These are phyloP conservation scores for Pichia sp. DNA, from an alignment of 1,139 yeast genomes.

Conservation along the genomic window DNA sequence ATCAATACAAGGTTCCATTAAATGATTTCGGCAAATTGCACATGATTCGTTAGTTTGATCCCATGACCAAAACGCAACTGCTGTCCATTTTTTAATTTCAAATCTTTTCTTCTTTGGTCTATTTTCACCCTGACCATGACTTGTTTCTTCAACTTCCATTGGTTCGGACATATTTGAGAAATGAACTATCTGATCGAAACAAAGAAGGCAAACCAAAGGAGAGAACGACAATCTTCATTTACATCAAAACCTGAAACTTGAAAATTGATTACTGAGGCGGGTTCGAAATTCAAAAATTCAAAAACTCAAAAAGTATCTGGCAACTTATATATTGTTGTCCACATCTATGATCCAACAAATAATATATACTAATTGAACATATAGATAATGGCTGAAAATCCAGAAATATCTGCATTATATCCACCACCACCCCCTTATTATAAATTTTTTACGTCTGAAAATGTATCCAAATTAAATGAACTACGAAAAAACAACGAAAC, in stretches of 20 bases:
- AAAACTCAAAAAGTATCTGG: too few relatives aligned
- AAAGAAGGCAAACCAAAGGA: background rate
- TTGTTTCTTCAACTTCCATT: conserved; percentile 14
- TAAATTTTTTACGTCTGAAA: conserved; percentile 39
- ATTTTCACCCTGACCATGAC: conserved; percentile 18
- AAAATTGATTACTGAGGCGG: background rate
- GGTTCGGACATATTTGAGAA: conserved; percentile 14
- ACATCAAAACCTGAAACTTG: background rate
- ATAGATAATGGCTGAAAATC: background rate
- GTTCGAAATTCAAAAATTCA: background rate
- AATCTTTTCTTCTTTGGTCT: conserved; percentile 43
- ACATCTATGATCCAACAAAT: too few relatives aligned
- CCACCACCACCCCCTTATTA: conserved; percentile 58
- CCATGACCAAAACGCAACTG: conserved; percentile 99
- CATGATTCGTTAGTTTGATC: conserved; percentile 85
- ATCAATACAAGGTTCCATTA: conserved; percentile 98
- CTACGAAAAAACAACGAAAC: conserved; percentile 17
- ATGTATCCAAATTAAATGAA: conserved; percentile 20
- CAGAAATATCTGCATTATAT: conserved; percentile 38
- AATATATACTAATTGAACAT: too few relatives aligned
- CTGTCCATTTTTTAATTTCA: conserved; percentile 87
- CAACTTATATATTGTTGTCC: too few relatives aligned
- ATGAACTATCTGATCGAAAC: background rate
- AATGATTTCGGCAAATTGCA: conserved; percentile 96
- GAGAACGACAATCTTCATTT: too few relatives aligned